Conservation (phyloP, 192 early-diverging fungal genomes). For the Entomortierella parvispora region DNA sequence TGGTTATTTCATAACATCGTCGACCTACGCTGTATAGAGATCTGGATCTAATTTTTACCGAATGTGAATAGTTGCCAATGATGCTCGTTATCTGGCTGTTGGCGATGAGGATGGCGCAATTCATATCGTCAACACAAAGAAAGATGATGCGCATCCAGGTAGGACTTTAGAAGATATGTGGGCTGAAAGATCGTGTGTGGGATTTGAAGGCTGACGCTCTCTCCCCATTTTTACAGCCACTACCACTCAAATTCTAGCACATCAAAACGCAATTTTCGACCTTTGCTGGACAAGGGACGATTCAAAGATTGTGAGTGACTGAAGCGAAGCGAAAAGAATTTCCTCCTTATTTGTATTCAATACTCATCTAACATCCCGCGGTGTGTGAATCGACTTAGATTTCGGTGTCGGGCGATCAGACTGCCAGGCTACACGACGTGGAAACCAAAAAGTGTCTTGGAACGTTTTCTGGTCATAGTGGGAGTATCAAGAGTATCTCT, state of each 20-base stretch:
- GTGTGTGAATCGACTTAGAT: conserved; percentile 45
- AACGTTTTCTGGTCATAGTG: conserved; percentile 71
- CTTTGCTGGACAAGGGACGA: conserved; percentile 81
- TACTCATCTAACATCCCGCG: not conserved
- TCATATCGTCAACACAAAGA: conserved; percentile 66
- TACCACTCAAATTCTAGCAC: conserved; percentile 62
- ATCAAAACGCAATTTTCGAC: conserved; percentile 87
- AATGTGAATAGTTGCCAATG: conserved; percentile 49
- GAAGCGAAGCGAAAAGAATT: not conserved
- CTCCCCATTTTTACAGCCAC: not conserved
- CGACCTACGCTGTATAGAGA: no score
- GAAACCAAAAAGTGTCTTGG: conserved; percentile 64
- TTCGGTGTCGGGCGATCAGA: conserved; percentile 83
- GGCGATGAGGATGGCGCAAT: conserved; percentile 76
- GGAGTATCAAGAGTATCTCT: conserved; percentile 77
- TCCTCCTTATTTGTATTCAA: not conserved
- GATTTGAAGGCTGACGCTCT: not conserved
- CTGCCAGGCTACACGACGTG: conserved; percentile 79
- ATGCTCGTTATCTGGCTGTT: conserved; percentile 70
- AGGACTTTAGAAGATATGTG: not conserved
- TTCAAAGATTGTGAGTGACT: conserved; percentile 62
- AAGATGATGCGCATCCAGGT: conserved; percentile 51
- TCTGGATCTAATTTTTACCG: not conserved
- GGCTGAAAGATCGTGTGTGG: not conserved
- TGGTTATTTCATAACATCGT: no score